Conservation (phyloP, 2,329 filamentous ascomycete genomes). For the Trichoderma hamatum region DNA sequence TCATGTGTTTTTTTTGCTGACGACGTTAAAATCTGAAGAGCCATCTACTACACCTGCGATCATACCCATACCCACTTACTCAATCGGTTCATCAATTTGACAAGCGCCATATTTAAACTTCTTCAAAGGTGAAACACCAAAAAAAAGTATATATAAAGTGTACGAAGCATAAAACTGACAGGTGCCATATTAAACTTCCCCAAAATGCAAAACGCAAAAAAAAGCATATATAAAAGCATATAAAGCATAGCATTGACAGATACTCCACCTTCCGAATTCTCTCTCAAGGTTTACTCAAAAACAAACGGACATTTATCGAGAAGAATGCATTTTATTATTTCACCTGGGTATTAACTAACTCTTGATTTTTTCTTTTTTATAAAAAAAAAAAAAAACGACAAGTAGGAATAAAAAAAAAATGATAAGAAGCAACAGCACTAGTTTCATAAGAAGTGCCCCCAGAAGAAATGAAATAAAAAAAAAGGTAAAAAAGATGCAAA, state of each 20-base stretch:
- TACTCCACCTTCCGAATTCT: background rate
- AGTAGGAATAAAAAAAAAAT: background rate
- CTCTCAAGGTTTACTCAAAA: background rate
- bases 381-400: background rate
- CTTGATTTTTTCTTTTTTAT: constrained; percentile 24
- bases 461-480: constrained; percentile 1
- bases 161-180: background rate
- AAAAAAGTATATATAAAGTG: background rate
- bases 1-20: too few species aligned
- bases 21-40: too few species aligned
- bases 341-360: constrained; percentile 25
- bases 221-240: background rate
- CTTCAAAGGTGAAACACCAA: background rate
- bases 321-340: constrained; percentile 21
- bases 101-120: background rate
- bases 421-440: constrained; percentile 6
- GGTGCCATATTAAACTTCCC: background rate
- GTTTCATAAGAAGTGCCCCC: constrained; percentile 15
- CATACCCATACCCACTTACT: too few species aligned
- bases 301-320: background rate
- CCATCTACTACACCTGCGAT: too few species aligned
- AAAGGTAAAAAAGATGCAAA: background rate
- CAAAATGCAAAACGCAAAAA: background rate
- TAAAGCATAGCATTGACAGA: background rate
- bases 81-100: background rate